A percentile compares a stretch with the other conserved stretches of the same genome.
These are phyloP conservation scores for Penicillium daleae DNA, from an alignment of 495 filamentous ascomycete species.

Conservation along the genomic window DNA sequence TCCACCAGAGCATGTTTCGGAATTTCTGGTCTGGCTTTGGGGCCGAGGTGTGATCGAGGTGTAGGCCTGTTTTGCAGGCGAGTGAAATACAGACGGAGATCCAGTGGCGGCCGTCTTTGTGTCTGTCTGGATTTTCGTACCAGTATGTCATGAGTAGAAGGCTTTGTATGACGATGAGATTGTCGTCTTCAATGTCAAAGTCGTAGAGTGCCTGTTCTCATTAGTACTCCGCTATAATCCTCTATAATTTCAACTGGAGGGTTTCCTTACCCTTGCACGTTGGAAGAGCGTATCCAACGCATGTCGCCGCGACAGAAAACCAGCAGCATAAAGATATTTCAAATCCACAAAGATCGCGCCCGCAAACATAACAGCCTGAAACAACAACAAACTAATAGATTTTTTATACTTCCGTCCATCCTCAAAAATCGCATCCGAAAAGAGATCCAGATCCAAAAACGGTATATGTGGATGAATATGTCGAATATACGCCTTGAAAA, in stretches of 20 bases:
- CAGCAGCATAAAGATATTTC: conserved; percentile 59
- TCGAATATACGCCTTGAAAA: conserved; percentile 18
- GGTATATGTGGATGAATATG: conserved; percentile 77
- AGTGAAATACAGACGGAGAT: conserved; percentile 15
- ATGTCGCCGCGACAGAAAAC: conserved; percentile 44
- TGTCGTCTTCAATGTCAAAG: conserved; percentile 18
- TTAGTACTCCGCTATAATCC: neutral
- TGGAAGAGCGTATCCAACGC: conserved; percentile 16
- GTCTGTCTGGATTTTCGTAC: conserved; percentile 15
- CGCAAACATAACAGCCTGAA: conserved; percentile 73
- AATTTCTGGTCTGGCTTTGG: conserved; percentile 2
- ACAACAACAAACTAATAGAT: conserved; percentile 65
- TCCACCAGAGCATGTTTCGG: conserved; percentile 24
- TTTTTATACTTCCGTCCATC: conserved; percentile 32
- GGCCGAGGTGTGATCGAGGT: conserved; percentile 7
- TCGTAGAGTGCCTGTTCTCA: conserved; percentile 16
- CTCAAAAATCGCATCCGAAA: conserved; percentile 58
- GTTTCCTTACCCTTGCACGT: conserved; percentile 11
- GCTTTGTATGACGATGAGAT: conserved; percentile 14
- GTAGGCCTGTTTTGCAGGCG: conserved; percentile 13
- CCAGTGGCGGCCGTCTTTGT: conserved; percentile 25
- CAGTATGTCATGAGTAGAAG: conserved; percentile 27
- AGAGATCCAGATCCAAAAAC: conserved; percentile 65
- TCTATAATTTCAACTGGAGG: neutral
- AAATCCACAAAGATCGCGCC: conserved; percentile 70